Conservation (phyloP, 2,329 filamentous ascomycete genomes). For the Xylariaceae sp. region DNA sequence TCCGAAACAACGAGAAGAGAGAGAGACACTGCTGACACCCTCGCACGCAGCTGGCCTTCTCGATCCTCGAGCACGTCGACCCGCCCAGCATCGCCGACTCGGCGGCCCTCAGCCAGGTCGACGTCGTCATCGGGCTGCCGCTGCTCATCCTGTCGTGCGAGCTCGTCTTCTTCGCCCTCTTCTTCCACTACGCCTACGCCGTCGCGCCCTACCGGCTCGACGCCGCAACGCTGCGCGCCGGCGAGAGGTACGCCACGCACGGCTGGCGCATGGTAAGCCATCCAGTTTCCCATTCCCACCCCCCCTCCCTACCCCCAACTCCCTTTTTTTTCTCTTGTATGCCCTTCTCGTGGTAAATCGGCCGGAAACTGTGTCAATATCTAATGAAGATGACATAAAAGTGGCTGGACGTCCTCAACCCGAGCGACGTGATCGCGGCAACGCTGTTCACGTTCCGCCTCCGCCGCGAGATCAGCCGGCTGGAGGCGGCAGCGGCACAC, state of each 20-base stretch:
- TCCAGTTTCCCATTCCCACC: neutral
- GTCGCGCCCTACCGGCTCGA: constrained; percentile 13
- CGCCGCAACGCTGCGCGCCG: constrained; percentile 6
- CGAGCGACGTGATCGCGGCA: constrained; percentile 6
- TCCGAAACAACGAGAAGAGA: too few species aligned
- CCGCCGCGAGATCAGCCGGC: constrained; percentile 3
- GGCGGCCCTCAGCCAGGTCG: constrained; percentile 9
- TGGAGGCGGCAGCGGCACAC: constrained; percentile 2
- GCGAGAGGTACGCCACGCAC: constrained; percentile 3
- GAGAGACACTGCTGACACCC: too few species aligned
- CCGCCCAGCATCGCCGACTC: constrained; percentile 8
- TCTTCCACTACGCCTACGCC: constrained; percentile 19
- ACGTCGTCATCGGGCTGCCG: constrained; percentile 16
- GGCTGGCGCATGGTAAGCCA: constrained; percentile 10
- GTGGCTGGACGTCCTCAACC: constrained; percentile 6
- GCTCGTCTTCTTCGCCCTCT: constrained; percentile 15
- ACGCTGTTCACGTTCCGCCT: constrained; percentile 5
- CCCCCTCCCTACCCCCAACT: too few species aligned
- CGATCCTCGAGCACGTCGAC: constrained; percentile 10
- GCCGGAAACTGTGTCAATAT: too few species aligned
- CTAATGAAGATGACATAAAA: too few species aligned
- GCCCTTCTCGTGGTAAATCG: too few species aligned
- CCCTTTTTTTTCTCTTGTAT: too few species aligned
- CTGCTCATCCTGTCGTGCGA: constrained; percentile 11
- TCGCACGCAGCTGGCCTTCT: constrained; percentile 12